phyloP scores from a whole-genome alignment of 2,329 filamentous ascomycete genomes.

The Gaeumannomyces sp. region DNA sequence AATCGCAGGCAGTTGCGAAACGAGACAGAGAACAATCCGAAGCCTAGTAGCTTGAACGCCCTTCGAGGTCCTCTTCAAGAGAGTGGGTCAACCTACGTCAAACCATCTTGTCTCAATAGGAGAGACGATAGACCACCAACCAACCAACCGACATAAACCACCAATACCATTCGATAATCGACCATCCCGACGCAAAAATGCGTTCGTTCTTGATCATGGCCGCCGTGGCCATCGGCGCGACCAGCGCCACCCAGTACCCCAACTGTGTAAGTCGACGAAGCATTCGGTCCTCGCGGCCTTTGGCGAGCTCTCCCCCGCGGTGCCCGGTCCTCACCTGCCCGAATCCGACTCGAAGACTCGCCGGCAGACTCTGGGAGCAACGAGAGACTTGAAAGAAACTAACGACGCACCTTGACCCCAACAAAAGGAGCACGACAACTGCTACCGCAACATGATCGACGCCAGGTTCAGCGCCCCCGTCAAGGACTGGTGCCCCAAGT shows the following conservation, averaged over 20 bases:
- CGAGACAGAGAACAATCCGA: not conserved
- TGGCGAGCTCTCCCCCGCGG: not conserved
- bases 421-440: constrained; percentile 11
- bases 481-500: constrained; percentile 4
- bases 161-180: not conserved
- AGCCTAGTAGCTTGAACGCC: not conserved
- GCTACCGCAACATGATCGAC: constrained; percentile 12
- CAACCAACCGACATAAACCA: not conserved
- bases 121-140: not conserved
- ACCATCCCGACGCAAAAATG: not conserved
- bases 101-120: not conserved
- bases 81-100: too few species aligned
- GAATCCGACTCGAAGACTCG: not conserved
- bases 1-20: not conserved
- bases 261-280: constrained; percentile 3
- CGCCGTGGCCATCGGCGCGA: not conserved
- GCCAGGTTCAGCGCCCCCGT: constrained; percentile 3
- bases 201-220: not conserved
- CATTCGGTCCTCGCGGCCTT: not conserved
- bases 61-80: not conserved
- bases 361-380: not conserved
- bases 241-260: constrained; percentile 1
- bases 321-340: not conserved
- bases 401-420: not conserved
- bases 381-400: not conserved